Evolutionary conservation across 345 rosid genomes (phyloP), one percentile per base, ranked within the genome.

Genomic region (Salix exigua): DNA sequence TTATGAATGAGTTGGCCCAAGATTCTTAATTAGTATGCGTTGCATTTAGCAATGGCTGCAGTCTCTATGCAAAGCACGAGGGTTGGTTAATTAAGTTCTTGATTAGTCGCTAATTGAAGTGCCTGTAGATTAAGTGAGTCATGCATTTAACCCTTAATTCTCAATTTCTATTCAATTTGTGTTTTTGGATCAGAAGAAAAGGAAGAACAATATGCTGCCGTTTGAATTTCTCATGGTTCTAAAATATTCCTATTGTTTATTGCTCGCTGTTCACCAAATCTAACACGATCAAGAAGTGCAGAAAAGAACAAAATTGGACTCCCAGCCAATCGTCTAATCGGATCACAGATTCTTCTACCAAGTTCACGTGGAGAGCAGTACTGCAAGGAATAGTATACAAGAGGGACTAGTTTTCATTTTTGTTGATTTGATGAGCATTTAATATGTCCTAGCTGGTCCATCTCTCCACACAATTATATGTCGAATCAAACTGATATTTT

Each of bases 321-420:
- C 18, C 16, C 16, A 25, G 42, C 46, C 61, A 60, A 71, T 50
- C 65, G 73, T 67, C 28, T 58, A 68, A 62, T 48, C 14, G n/a
- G 48, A 66, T 58, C 44, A 65, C 50, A 72, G 73, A 79, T 73
- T 53, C 66, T 77, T 75, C 76, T 70, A 37, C 42, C 63, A 38
- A 10, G 64, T 83, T 83, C 85, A 83, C 82, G 86, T 85, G 84
- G 71, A 72, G 58, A 64, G 75, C 77, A 66, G 76, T 60, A n/a
- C n/a, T n/a, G 72, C 55, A 63, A 63, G 26, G 75, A 66, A 10
- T 11, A 72, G 74, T 46, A 35, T 33, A n/a, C 68, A 72, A 67
- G 23, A 73, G 42, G 19, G 37, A 28, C 60, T 55, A 5, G 31
- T 30, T 40, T 71, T 33, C n/a, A 42, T 12, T 19, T 62, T 5